Percentiles rank a stretch among this genome's conserved stretches.
Evolutionary conservation across 495 filamentous ascomycete species (phyloP).

Genomic region (Lindgomyces ingoldianus): DNA sequence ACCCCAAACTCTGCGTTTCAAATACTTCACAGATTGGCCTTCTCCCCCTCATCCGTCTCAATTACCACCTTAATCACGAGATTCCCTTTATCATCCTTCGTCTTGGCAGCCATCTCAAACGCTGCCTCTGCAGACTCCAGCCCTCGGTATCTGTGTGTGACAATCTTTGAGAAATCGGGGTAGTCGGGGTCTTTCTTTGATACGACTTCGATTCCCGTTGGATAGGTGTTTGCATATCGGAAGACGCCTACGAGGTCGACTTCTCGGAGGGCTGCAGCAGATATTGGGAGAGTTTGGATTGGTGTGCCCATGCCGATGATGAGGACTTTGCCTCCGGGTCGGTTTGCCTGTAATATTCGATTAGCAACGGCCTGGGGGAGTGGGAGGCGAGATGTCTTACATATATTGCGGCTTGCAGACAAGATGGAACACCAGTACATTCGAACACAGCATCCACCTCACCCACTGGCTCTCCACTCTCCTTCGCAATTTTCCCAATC

Average conservation of each 20-base stretch:
- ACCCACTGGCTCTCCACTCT: constrained; percentile 53
- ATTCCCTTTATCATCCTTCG: constrained; percentile 72
- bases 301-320: constrained; percentile 95
- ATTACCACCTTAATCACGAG: constrained; percentile 87
- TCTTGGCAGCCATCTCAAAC: constrained; percentile 79
- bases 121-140: constrained; percentile 65
- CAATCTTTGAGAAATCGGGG: constrained; percentile 63
- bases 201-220: constrained; percentile 73
- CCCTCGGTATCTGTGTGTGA: constrained; percentile 76
- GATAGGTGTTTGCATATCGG: constrained; percentile 85
- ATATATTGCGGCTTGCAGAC: constrained; percentile 84
- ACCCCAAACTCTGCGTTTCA: too few relatives aligned
- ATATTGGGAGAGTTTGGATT: constrained; percentile 81
- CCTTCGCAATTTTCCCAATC: constrained; percentile 48
- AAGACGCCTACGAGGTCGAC: constrained; percentile 93
- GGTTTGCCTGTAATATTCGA: constrained; percentile 51
- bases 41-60: constrained; percentile 48
- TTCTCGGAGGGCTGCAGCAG: constrained; percentile 80
- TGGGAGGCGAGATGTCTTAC: constrained; percentile 42
- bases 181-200: constrained; percentile 62
- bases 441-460: constrained; percentile 83
- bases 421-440: constrained; percentile 85
- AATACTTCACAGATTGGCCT: constrained; percentile 3
- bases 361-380: neutral
- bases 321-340: constrained; percentile 77